Conservation (phyloP, 139 green algal species). For the Desmodesmus armatus region DNA sequence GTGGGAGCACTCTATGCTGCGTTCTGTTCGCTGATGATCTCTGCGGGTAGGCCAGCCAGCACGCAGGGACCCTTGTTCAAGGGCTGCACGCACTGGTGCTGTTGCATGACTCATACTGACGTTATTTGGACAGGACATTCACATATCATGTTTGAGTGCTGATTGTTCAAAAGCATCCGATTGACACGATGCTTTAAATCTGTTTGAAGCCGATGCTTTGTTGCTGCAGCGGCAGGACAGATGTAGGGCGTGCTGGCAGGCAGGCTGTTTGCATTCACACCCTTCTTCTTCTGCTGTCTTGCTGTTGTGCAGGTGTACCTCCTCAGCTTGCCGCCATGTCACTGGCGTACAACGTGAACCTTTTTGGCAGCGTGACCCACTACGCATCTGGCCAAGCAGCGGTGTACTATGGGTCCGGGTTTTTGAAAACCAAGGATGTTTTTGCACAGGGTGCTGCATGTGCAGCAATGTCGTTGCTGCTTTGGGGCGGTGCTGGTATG, state of each 20-base stretch:
- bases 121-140: too few relatives aligned
- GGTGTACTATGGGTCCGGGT: conserved; percentile 91
- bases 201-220: not conserved
- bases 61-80: too few relatives aligned
- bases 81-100: too few relatives aligned
- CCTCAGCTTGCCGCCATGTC: conserved; percentile 88
- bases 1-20: conserved; percentile 95
- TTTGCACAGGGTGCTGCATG: conserved; percentile 83
- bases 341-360: conserved; percentile 93
- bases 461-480: conserved; percentile 48
- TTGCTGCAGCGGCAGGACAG: too few relatives aligned
- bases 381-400: conserved; percentile 94
- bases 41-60: conserved; percentile 80
- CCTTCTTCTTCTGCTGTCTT: not conserved
- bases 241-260: not conserved
- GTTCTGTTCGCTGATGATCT: conserved; percentile 96
- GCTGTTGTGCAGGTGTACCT: conserved; percentile 77
- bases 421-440: conserved; percentile 82
- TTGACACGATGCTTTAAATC: too few relatives aligned
- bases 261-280: not conserved
- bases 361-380: conserved; percentile 98
- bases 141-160: too few relatives aligned
- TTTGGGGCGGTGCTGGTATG: conserved; percentile 83
- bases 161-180: too few relatives aligned
- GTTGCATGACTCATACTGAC: too few relatives aligned